Percentiles rank a stretch among this genome's conserved stretches.
Conservation (phyloP, 2,329 filamentous ascomycete genomes). For the Fragosphaeria purpurea region DNA sequence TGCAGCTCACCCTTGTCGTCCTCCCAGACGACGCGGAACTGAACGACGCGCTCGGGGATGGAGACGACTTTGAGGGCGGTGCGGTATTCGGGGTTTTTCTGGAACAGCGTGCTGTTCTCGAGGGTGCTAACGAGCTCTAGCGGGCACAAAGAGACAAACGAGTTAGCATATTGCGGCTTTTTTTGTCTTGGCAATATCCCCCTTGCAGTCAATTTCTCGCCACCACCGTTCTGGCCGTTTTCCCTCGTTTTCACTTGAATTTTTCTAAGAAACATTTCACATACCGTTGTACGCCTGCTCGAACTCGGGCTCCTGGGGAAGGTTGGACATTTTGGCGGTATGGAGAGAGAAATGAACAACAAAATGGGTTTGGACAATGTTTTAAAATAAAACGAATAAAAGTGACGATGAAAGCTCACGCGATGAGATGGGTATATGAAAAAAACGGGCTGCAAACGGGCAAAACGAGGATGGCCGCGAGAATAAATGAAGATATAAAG, state of each 20-base stretch:
- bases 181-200: constrained; percentile 1
- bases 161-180: constrained; percentile 1
- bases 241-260: background rate
- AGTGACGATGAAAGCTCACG: background rate
- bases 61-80: constrained; percentile 80
- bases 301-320: constrained; percentile 88
- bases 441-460: no score
- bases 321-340: constrained; percentile 59
- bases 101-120: constrained; percentile 85
- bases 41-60: constrained; percentile 88
- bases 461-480: no score
- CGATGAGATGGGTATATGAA: no score
- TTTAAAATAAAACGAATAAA: background rate
- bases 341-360: no score
- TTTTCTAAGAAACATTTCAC: constrained; percentile 15
- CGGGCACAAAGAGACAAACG: background rate
- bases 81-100: constrained; percentile 89
- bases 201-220: background rate
- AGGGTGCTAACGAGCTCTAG: constrained; percentile 89
- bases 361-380: no score
- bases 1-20: constrained; percentile 82
- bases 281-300: constrained; percentile 95
- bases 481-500: background rate
- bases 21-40: constrained; percentile 97
- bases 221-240: background rate